Conservation (phyloP, 1,139 yeast species). For the Saccharomyces hybrid region DNA sequence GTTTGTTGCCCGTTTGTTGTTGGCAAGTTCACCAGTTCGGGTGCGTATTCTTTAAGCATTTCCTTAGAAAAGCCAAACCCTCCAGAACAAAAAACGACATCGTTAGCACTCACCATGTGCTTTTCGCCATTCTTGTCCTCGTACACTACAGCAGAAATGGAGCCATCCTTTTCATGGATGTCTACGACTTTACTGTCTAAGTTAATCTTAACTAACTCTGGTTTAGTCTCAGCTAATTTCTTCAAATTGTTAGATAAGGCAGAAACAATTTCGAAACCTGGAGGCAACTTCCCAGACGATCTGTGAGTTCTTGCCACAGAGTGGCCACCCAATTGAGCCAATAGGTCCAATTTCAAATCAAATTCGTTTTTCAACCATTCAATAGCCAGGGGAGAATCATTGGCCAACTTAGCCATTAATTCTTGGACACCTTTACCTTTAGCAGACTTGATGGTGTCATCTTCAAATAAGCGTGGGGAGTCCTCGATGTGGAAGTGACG, state of each 20-base stretch:
- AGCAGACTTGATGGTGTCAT: constrained; percentile 62
- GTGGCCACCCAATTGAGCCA: constrained; percentile 68
- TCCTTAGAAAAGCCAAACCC: constrained; percentile 45
- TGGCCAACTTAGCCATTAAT: constrained; percentile 30
- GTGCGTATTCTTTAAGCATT: constrained; percentile 54
- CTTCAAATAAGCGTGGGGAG: constrained; percentile 48
- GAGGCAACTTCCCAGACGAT: constrained; percentile 52
- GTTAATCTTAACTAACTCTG: constrained; percentile 44
- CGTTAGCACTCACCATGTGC: constrained; percentile 28
- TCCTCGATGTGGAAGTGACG: constrained; percentile 43
- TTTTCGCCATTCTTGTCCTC: constrained; percentile 31
- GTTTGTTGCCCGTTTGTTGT: constrained; percentile 72
- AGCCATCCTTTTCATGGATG: constrained; percentile 33
- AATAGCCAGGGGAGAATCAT: constrained; percentile 52
- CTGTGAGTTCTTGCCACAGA: constrained; percentile 69
- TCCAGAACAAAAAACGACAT: constrained; percentile 69
- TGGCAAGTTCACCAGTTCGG: constrained; percentile 54
- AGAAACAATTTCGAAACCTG: constrained; percentile 73
- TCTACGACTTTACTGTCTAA: constrained; percentile 52
- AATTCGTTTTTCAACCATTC: constrained; percentile 65
- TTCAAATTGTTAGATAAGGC: constrained; percentile 50
- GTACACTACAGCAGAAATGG: constrained; percentile 44
- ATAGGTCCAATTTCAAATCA: constrained; percentile 52
- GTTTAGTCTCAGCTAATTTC: constrained; percentile 40
- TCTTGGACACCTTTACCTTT: constrained; percentile 51